Percentiles rank a stretch among this genome's conserved stretches.
phyloP scores from a whole-genome alignment of 164 flowering plant genomes.

The Dillenia suffruticosa region DNA sequence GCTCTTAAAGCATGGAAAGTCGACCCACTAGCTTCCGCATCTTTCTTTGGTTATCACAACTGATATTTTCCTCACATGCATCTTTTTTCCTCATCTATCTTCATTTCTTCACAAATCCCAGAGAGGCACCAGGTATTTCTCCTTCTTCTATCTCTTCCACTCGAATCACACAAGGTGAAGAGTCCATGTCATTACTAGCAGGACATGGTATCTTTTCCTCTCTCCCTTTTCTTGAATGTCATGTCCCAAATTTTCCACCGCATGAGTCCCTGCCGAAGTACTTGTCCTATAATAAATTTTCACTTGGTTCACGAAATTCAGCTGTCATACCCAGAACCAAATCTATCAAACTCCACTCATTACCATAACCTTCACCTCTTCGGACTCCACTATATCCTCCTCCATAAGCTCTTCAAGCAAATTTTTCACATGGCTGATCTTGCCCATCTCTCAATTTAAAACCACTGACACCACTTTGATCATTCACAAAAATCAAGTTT shows the following conservation, averaged over 20 bases:
- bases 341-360: not conserved
- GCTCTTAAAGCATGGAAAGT: not conserved
- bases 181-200: constrained; percentile 4
- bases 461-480: no score
- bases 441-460: no score
- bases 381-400: no score
- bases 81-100: constrained; percentile 9
- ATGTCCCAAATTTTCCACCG: constrained; percentile 3
- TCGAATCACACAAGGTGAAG: constrained; percentile 10
- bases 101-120: constrained; percentile 9
- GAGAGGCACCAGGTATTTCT: constrained; percentile 28
- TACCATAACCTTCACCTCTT: no score
- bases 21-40: constrained; percentile 1
- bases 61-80: constrained; percentile 5
- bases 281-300: constrained; percentile 4
- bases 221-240: constrained; percentile 14
- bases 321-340: constrained; percentile 1
- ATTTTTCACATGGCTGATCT: no score
- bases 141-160: constrained; percentile 45
- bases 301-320: constrained; percentile 11
- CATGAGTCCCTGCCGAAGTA: constrained; percentile 4
- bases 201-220: constrained; percentile 18
- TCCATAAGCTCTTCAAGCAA: no score
- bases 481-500: no score
- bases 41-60: constrained; percentile 8